Evolutionary conservation across 352 stramenopile genomes (phyloP).

Genomic region (Hyaloperonospora arabidopsidis): DNA sequence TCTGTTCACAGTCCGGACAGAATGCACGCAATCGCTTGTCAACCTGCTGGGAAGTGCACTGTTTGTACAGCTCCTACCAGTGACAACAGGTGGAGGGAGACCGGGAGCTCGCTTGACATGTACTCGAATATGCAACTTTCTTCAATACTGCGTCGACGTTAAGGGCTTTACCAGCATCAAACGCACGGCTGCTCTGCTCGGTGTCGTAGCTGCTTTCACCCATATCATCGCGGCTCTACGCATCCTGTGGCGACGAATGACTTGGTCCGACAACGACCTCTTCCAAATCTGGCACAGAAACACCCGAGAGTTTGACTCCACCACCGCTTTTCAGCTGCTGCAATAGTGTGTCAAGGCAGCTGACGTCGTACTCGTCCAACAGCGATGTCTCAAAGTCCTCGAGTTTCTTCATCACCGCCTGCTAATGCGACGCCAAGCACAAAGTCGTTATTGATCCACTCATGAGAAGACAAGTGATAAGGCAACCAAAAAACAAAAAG

Average conservation of each 20-base stretch:
- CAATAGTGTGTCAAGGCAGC: slow-evolving; percentile 74
- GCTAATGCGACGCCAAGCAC: slow-evolving; percentile 34
- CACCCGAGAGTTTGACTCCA: slow-evolving; percentile 31
- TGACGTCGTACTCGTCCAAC: slow-evolving; percentile 81
- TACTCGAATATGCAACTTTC: slow-evolving; percentile 31
- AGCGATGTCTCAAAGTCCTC: slow-evolving; percentile 85
- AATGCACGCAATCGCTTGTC: slow-evolving; percentile 14
- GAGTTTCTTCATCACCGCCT: slow-evolving; percentile 83
- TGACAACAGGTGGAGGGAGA: slow-evolving; percentile 8
- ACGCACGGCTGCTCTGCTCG: slow-evolving; percentile 1
- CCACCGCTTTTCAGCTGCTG: slow-evolving; percentile 62
- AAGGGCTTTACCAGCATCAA: slow-evolving; percentile 3
- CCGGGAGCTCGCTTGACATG: slow-evolving; percentile 21
- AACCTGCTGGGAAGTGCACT: slow-evolving; percentile 7
- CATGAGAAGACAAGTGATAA: slow-evolving; percentile 5
- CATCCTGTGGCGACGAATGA: slow-evolving; percentile 29
- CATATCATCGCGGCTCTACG: slow-evolving; percentile 16
- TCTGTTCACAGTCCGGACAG: slow-evolving; percentile 25
- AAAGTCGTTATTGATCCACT: slow-evolving; percentile 22
- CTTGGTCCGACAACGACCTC: slow-evolving; percentile 49
- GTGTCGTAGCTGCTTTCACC: neutral
- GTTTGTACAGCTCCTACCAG: slow-evolving; percentile 10
- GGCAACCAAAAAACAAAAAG: slow-evolving; percentile 6
- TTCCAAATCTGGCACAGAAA: slow-evolving; percentile 47
- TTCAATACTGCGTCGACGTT: neutral